phyloP scores from a whole-genome alignment of 345 rosid genomes.

The Lumnitzera littorea region DNA sequence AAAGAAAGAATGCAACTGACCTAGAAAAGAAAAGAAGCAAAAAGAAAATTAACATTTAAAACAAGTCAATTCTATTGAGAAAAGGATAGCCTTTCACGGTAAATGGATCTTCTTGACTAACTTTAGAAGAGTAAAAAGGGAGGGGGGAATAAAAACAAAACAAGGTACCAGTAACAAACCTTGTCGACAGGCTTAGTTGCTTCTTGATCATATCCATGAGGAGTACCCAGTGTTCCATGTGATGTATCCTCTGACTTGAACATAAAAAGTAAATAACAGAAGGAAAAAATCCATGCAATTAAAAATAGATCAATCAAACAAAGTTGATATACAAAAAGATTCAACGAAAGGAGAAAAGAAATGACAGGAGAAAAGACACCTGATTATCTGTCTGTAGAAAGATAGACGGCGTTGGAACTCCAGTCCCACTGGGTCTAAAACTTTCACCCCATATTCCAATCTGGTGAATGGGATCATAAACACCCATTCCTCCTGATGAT shows the following conservation, averaged over 20 bases:
- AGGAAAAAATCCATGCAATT: constrained; percentile 10
- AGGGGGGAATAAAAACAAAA: background rate
- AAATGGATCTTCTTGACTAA: background rate
- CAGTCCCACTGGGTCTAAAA: constrained; percentile 3
- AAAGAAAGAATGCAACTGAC: too few relatives aligned
- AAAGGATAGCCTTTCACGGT: too few relatives aligned
- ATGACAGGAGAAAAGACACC: background rate
- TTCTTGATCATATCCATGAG: constrained; percentile 67
- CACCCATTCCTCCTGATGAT: constrained; percentile 8
- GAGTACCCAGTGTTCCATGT: constrained; percentile 41
- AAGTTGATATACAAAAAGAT: background rate
- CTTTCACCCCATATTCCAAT: constrained; percentile 9
- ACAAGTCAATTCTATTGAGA: too few relatives aligned
- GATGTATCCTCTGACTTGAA: constrained; percentile 77
- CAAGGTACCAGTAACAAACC: constrained; percentile 18
- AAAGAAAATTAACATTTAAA: too few relatives aligned
- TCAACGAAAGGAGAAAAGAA: background rate
- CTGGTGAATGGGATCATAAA: constrained; percentile 14
- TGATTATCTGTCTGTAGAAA: constrained; percentile 10
- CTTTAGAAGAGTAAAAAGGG: background rate
- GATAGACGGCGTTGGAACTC: background rate
- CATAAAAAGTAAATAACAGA: background rate
- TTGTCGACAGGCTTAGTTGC: constrained; percentile 65
- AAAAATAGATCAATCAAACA: constrained; percentile 3
- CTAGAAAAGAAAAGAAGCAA: too few relatives aligned